Evolutionary conservation across 805 yeast species (phyloP), one percentile per base, ranked within the genome.

Genomic region (Metschnikowia kunwiensis): DNA sequence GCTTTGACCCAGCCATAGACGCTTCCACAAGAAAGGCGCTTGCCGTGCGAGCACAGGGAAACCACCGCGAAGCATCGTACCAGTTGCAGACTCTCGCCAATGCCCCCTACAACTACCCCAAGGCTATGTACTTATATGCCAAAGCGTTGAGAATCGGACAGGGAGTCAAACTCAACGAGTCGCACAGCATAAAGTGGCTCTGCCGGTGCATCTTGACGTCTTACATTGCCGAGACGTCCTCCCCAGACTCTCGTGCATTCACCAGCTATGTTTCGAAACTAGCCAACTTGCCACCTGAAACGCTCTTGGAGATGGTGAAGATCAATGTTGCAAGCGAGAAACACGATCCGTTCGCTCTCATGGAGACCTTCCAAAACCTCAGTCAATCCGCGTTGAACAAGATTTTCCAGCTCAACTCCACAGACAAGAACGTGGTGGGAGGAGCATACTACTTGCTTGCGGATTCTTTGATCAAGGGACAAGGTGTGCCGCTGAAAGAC

Each of bases 81-180:
- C 85, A 80, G 46, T 61, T 85, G 36, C 79, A 77, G 44, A 65
- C 72, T 20, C 83, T 86, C 1, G 82, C 89, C 5, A 67, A 68
- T 36, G 58, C 65, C n/a, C 84, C 86, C 6, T 69, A 74, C 44
- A 68, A 65, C 43, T 75, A 79, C 28, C 62, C 68, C 1, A 52
- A 49, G 32, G 94, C 88, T 1, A 82, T 77, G 81, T 67, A 78
- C 30, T 54, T 82, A 20, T 84, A 82, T 50, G 86, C 86, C 0
- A 55, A 81, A 45, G 82, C 88, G 0, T 58, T 85, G 16, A 62
- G 82, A 32, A 63, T 72, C 38, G 93, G 91, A 0, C 80, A 78
- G 55, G 93, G 93, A 0, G 77, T 80, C 8, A 65, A 74, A 13
- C 70, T 67, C 36, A 80, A 80, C 50, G 72, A 74, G 26, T 49